Evolutionary conservation across 148 eudicot species (phyloP), one percentile per base, ranked within the genome.

Genomic region (Persicaria maculosa): DNA sequence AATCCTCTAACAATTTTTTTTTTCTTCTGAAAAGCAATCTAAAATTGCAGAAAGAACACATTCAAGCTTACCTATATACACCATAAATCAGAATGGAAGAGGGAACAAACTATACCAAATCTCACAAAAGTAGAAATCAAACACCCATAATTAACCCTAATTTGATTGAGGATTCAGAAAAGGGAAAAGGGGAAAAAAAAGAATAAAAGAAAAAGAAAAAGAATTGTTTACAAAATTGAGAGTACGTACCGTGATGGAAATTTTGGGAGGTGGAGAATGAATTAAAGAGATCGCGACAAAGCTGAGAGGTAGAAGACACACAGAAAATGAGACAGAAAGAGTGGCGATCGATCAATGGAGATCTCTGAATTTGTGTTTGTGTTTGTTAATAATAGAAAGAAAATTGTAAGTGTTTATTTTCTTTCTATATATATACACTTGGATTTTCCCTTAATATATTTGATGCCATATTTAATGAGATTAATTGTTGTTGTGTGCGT

Each of bases 341-440:
- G 47, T 45, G 40, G 40, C 40, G 40, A 31, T 31, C 40, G 40
- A 31, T 31, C 68, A 47, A 40, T 65, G 70, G 46, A 65, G 70
- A 65, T 65, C 70, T 65, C 46, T 65, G 70, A 65, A 65, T 65
- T 5, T 65, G 46, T 65, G 19, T 1, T 40, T 31, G 70, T 43
- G 31, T 65, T 65, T 65, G 70, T 65, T 65, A 65, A 65, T 65
- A 36, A 36, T 65, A 65, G 70, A 65, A 12, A 5, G 19, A 53
- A 64, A 65, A 65, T 65, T 65, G 40, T 10, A 65, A 65, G 46
- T 65, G n/a, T 65, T 43, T 36, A 40, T 65, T 62, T 9, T 14
- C 70, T 65, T 65, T 65, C 70, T 65, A 65, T 65, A 12, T 58
- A 65, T 65, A 40, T 65, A 43, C 70, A 43, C 70, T 65, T 65